Evolutionary conservation across 352 stramenopile genomes (phyloP).

Genomic region (Achlya hypogyna): DNA sequence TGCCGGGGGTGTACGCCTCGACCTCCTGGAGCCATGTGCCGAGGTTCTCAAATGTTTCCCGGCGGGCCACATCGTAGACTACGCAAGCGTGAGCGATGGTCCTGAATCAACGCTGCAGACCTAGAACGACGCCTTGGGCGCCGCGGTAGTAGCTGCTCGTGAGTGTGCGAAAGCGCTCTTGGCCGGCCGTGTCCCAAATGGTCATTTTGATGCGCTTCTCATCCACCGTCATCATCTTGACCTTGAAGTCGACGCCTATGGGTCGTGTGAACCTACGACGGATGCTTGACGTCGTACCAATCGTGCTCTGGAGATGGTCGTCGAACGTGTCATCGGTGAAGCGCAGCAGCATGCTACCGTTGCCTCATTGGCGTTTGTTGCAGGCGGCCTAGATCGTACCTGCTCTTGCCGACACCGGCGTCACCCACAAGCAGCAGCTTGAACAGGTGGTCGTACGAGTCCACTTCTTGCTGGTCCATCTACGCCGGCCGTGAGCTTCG

Average conservation of each 20-base stretch:
- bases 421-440: constrained; percentile 98
- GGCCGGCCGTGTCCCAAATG: constrained; percentile 98
- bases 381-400: constrained; percentile 31
- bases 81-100: not conserved
- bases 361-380: not conserved
- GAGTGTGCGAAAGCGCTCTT: constrained; percentile 96
- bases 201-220: constrained; percentile 96
- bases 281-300: constrained; percentile 52
- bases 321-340: constrained; percentile 98
- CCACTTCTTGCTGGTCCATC: constrained; percentile 11
- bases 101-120: constrained; percentile 27
- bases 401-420: constrained; percentile 96
- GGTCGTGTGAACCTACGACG: not conserved
- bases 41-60: constrained; percentile 97
- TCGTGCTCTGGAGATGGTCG: constrained; percentile 96
- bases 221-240: constrained; percentile 95
- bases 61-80: constrained; percentile 95
- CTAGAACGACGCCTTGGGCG: constrained; percentile 94
- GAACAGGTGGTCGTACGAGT: constrained; percentile 95
- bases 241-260: constrained; percentile 93
- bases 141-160: constrained; percentile 97
- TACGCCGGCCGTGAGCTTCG: not conserved
- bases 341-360: constrained; percentile 91
- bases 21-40: constrained; percentile 97
- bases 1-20: constrained; percentile 92